Base-by-base conservation (phyloP, 139 green algal genomes). In the Tetradesmus lagerheimii region DNA sequence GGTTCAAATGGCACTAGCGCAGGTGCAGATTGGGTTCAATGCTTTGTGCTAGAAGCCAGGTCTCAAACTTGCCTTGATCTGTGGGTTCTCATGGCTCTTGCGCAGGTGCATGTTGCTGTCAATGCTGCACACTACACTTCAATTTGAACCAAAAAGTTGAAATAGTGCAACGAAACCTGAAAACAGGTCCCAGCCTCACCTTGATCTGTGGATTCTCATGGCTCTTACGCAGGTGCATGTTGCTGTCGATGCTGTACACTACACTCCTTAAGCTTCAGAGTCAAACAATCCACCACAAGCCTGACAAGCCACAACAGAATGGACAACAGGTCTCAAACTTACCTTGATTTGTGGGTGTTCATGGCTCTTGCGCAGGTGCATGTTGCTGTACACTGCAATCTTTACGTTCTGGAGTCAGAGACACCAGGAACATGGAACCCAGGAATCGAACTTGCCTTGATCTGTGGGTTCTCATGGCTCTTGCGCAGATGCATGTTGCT, bases 401-500 rank as follows among this genome's bases (percentile, higher is more conserved):
- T 16, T n/a, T n/a, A 29, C 62, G 15, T 16, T 43, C n/a, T n/a
- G n/a, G n/a, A n/a, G n/a, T n/a, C n/a, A n/a, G n/a, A n/a, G n/a
- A n/a, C n/a, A n/a, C n/a, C n/a, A n/a, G n/a, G n/a, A n/a, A n/a
- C n/a, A n/a, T n/a, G n/a, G n/a, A n/a, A n/a, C n/a, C n/a, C n/a
- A n/a, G n/a, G n/a, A 47, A 45, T 29, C 35, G 12, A 6, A 12
- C 75, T 39, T 85, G 79, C n/a, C 15, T 67, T n/a, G 37, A 35
- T 66, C 35, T 90, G 37, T 41, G 90, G 85, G 90, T 92, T 92
- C 34, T 89, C 66, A 45, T 92, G 90, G 78, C 85, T 90, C 41
- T 67, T 82, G 27, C 90, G 41, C 41, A 89, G 29, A 2, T 35
- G 0, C 62, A 43, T 64, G 25, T 50, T 20, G 14, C 37, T 83